phyloP scores from a whole-genome alignment of 768 basidiomycete genomes.

The Trametes cinnabarina region DNA sequence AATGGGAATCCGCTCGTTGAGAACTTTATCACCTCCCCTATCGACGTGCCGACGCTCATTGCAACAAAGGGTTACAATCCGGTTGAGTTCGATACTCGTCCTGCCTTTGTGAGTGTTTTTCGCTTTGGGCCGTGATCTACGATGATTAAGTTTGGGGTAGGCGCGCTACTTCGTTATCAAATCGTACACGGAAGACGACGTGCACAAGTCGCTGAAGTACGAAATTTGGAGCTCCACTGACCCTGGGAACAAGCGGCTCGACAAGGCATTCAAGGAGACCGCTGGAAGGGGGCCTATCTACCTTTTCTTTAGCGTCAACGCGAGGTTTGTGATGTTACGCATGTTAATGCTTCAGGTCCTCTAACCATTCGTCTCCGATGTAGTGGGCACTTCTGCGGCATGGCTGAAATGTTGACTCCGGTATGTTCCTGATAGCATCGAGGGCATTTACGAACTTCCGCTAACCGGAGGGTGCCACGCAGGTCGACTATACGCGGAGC shows the following conservation, averaged over 20 bases:
- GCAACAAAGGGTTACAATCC: constrained; percentile 92
- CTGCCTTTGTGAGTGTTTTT: constrained; percentile 60
- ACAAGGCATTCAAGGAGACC: constrained; percentile 97
- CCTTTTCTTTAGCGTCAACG: constrained; percentile 98
- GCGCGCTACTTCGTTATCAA: constrained; percentile 98
- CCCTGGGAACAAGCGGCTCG: constrained; percentile 94
- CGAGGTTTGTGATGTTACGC: constrained; percentile 43
- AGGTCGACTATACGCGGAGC: constrained; percentile 91
- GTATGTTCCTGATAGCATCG: constrained; percentile 42
- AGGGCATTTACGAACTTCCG: not conserved
- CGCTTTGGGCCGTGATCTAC: not conserved
- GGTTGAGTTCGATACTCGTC: constrained; percentile 74
- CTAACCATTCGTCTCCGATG: not conserved
- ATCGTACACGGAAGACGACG: constrained; percentile 98
- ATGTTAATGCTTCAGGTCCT: not conserved
- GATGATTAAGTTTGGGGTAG: constrained; percentile 35
- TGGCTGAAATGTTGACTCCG: constrained; percentile 97
- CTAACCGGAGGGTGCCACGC: not conserved
- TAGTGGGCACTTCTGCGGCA: constrained; percentile 96
- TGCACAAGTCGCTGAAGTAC: constrained; percentile 96
- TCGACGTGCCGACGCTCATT: constrained; percentile 85
- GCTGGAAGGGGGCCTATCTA: constrained; percentile 91
- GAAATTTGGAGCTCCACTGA: constrained; percentile 98
- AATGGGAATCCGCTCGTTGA: constrained; percentile 14
- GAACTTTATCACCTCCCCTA: constrained; percentile 56